Base-by-base conservation (phyloP, 306 rosid genomes). In the Cucurbita pepo region DNA sequence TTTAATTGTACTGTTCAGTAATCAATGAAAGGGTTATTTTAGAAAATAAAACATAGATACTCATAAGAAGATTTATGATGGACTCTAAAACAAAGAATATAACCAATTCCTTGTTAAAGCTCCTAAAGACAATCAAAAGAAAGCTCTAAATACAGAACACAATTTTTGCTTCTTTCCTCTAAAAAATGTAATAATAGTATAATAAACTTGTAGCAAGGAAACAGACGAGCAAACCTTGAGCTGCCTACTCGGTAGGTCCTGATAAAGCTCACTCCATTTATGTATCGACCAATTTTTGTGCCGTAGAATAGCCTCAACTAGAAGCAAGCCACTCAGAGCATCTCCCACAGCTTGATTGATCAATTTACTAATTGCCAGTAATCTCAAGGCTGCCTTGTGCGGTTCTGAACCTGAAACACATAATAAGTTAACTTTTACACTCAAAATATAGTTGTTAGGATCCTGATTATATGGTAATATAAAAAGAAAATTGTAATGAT, bases 321-420 rank as follows among this genome's bases (percentile, higher is more conserved):
- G 77, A 40, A 94, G 92, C 83, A 91, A 72, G 78, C 90, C 99
- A 67, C 97, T 87, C 80, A 94, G 77, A 71, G 97, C 97, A 85
- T 94, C 99, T 77, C 99, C 99, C 50, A 85, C 88, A 36, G 97
- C 96, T 85, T 88, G 96, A 85, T 94, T 94, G 83, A 94, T 91
- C 83, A 94, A 76, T 77, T 77, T 83, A 79, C 86, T 87, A 72
- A 85, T 86, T 3, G 95, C 96, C 84, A 84, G 82, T 41, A 94
- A 76, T 83, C 96, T 86, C 81, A 82, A 75, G 77, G 88, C 91
- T 36, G 97, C 99, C 80, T 82, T 89, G 69, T 86, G 85, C 69
- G 71, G 82, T 79, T 91, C 97, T 25, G 88, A 85, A 76, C 75
- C 97, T 86, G 82, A 69, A 75, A 77, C 47, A 21, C 62, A 82